A percentile compares a stretch with the other conserved stretches of the same genome.
phyloP scores from a whole-genome alignment of 352 stramenopile species.

The Bremia lactucae region DNA sequence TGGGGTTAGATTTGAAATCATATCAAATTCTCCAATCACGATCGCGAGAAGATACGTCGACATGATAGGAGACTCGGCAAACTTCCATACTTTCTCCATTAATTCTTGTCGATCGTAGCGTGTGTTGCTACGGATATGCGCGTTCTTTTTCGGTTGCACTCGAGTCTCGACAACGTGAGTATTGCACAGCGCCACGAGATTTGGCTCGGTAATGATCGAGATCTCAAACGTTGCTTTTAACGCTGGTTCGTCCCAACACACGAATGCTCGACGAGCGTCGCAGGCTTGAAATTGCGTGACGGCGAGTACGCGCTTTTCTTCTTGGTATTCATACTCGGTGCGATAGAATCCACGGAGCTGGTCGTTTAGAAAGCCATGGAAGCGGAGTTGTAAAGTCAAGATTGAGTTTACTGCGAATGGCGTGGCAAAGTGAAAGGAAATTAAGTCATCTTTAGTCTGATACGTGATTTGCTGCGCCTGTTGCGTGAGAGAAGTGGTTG shows the following conservation, averaged over 20 bases:
- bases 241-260: conserved; percentile 96
- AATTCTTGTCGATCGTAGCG: conserved; percentile 20
- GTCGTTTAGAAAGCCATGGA: conserved; percentile 80
- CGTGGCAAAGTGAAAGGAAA: conserved; percentile 50
- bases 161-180: conserved; percentile 89
- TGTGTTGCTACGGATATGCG: conserved; percentile 36
- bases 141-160: conserved; percentile 46
- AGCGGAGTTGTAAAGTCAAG: conserved; percentile 37
- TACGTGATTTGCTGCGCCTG: conserved; percentile 39
- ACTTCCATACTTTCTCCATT: conserved; percentile 71
- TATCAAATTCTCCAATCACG: conserved; percentile 93
- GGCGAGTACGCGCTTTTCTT: conserved; percentile 88
- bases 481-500: conserved; percentile 11
- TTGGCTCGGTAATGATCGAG: conserved; percentile 84
- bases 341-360: conserved; percentile 95
- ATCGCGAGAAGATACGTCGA: conserved; percentile 96
- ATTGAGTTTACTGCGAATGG: conserved; percentile 18
- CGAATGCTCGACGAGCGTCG: conserved; percentile 89
- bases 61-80: conserved; percentile 93
- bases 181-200: conserved; percentile 92
- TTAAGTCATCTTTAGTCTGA: conserved; percentile 36
- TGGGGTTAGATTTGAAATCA: conserved; percentile 80
- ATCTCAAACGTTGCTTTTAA: conserved; percentile 93
- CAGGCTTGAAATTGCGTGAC: conserved; percentile 80
- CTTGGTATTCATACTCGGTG: conserved; percentile 86